Evolutionary conservation across 139 green algal genomes (phyloP).

Genomic region (Spirogloea muscicola): DNA sequence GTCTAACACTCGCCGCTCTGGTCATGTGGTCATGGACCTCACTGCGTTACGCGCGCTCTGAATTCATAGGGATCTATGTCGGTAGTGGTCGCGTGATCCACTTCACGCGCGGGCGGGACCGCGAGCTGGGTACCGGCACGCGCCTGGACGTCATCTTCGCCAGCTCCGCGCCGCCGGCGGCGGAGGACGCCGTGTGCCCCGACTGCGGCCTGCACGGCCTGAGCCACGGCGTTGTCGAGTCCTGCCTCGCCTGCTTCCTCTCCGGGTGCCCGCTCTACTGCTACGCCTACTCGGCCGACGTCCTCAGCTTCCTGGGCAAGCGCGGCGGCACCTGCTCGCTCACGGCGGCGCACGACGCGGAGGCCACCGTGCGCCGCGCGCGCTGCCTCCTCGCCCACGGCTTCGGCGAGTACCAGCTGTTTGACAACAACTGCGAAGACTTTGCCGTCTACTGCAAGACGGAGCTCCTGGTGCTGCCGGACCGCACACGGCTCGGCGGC

Average conservation of each 20-base stretch:
- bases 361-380: slow-evolving; percentile 16
- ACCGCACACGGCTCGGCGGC: slow-evolving; percentile 16
- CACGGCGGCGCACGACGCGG: slow-evolving; percentile 13
- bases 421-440: slow-evolving; percentile 44
- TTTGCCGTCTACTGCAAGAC: slow-evolving; percentile 46
- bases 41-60: no score
- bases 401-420: slow-evolving; percentile 36
- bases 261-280: slow-evolving; percentile 7
- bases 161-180: neutral
- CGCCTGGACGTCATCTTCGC: slow-evolving; percentile 10
- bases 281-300: slow-evolving; percentile 15
- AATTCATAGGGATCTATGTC: slow-evolving; percentile 38
- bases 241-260: slow-evolving; percentile 34
- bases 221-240: slow-evolving; percentile 28
- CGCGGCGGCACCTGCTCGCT: slow-evolving; percentile 35
- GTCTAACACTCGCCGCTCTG: no score
- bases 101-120: slow-evolving; percentile 22
- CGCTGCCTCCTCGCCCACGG: slow-evolving; percentile 11
- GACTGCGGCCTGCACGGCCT: neutral
- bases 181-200: neutral
- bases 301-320: slow-evolving; percentile 13
- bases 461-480: slow-evolving; percentile 17
- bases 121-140: slow-evolving; percentile 16
- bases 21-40: no score
- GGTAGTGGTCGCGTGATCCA: slow-evolving; percentile 34